phyloP scores from a whole-genome alignment of 2,329 filamentous ascomycete species.

The Penicillium olsonii region DNA sequence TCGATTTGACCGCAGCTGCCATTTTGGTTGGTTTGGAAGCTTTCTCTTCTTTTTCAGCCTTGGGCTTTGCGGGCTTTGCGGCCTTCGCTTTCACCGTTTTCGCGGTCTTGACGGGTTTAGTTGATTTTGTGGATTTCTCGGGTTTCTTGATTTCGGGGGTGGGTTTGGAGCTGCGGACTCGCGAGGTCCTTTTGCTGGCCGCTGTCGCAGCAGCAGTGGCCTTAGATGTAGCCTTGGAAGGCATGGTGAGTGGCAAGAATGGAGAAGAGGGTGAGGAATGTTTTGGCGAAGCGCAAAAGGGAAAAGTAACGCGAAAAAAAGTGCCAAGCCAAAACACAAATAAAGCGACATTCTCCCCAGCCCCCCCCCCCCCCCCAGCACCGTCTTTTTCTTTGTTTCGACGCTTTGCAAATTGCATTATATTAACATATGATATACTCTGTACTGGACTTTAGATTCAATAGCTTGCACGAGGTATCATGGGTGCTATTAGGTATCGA shows the following conservation, averaged over 20 bases:
- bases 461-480: no score
- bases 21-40: constrained; percentile 18
- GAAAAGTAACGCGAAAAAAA: not conserved
- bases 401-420: not conserved
- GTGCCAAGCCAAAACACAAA: not conserved
- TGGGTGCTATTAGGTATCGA: no score
- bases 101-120: not conserved
- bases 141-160: not conserved
- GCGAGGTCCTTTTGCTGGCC: not conserved
- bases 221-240: not conserved
- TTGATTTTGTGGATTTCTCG: not conserved
- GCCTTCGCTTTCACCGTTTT: constrained; percentile 3
- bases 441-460: no score
- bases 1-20: constrained; percentile 16
- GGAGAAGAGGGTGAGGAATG: not conserved
- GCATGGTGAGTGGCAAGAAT: not conserved
- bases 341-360: not conserved
- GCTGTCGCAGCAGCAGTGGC: not conserved
- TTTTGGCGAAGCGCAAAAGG: not conserved
- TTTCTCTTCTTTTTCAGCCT: constrained; percentile 12
- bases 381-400: not conserved
- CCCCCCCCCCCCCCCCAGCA: no score
- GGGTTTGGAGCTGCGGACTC: not conserved
- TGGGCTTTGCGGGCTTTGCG: constrained; percentile 6
- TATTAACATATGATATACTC: not conserved